phyloP scores from a whole-genome alignment of 140 eudicot species.

The Oenanthe javanica region DNA sequence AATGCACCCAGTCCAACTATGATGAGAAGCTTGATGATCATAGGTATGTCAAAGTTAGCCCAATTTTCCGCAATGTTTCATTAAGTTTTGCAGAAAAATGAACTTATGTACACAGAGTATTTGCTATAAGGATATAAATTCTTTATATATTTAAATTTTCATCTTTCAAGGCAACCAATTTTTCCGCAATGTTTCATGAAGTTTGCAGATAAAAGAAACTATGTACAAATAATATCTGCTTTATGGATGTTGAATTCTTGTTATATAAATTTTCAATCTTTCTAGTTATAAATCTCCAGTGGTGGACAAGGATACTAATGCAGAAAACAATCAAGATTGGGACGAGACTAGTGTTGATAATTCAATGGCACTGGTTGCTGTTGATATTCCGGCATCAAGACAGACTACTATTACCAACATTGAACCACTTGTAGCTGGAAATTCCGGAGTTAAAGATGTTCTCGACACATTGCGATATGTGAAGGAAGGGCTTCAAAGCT shows the following conservation, averaged over 20 bases:
- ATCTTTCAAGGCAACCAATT: not conserved
- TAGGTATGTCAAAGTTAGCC: slow-evolving; percentile 8
- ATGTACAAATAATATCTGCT: no score
- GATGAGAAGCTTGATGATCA: slow-evolving; percentile 16
- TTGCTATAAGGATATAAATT: no score
- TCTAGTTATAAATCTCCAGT: slow-evolving; percentile 19
- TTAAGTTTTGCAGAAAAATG: not conserved
- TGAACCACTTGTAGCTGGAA: slow-evolving; percentile 26
- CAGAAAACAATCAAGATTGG: slow-evolving; percentile 20
- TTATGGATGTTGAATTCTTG: not conserved
- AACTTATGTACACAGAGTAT: not conserved
- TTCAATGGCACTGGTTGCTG: slow-evolving; percentile 41
- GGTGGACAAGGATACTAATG: slow-evolving; percentile 5
- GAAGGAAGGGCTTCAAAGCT: slow-evolving; percentile 37
- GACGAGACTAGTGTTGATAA: slow-evolving; percentile 27
- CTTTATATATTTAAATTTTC: no score
- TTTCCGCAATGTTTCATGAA: slow-evolving; percentile 1
- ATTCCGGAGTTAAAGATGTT: slow-evolving; percentile 53
- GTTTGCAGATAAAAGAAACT: not conserved
- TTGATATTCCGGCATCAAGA: slow-evolving; percentile 8
- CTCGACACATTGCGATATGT: slow-evolving; percentile 48
- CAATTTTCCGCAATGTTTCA: slow-evolving; percentile 2
- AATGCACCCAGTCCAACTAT: slow-evolving; percentile 17
- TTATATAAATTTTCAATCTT: not conserved
- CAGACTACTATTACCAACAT: slow-evolving; percentile 4